phyloP scores from a whole-genome alignment of 306 rosid genomes.

The Quercus berberidifolia region DNA sequence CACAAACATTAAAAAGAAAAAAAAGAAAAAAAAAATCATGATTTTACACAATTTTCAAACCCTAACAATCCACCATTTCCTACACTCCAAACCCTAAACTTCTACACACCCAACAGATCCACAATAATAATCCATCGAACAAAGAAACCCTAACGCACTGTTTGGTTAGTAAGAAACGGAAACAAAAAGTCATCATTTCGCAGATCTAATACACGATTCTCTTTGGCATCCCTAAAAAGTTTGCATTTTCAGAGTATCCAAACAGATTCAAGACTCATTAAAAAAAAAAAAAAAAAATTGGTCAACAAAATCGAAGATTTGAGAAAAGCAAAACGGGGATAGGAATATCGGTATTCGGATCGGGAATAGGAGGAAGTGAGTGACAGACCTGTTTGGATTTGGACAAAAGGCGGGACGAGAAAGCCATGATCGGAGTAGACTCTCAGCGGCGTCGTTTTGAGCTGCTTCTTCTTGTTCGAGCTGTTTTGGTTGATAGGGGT shows the following conservation, averaged over 20 bases:
- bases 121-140: neutral
- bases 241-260: neutral
- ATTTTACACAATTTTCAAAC: neutral
- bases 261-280: neutral
- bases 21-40: neutral
- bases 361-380: neutral
- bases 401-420: slow-evolving; percentile 63
- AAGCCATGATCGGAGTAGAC: slow-evolving; percentile 58
- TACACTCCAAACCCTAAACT: neutral
- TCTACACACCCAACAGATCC: neutral
- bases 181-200: neutral
- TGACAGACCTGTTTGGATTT: slow-evolving; percentile 59
- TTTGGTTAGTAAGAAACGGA: neutral
- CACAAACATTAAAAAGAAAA: neutral
- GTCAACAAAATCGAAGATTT: neutral
- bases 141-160: neutral
- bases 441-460: slow-evolving; percentile 16
- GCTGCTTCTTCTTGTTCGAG: slow-evolving; percentile 21
- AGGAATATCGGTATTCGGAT: neutral
- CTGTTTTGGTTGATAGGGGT: neutral
- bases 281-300: too few relatives aligned
- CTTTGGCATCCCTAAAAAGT: neutral
- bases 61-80: neutral
- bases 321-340: neutral
- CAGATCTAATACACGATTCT: neutral